phyloP scores from a whole-genome alignment of 1,284 basidiomycete species.

The Tylopilus sp. region DNA sequence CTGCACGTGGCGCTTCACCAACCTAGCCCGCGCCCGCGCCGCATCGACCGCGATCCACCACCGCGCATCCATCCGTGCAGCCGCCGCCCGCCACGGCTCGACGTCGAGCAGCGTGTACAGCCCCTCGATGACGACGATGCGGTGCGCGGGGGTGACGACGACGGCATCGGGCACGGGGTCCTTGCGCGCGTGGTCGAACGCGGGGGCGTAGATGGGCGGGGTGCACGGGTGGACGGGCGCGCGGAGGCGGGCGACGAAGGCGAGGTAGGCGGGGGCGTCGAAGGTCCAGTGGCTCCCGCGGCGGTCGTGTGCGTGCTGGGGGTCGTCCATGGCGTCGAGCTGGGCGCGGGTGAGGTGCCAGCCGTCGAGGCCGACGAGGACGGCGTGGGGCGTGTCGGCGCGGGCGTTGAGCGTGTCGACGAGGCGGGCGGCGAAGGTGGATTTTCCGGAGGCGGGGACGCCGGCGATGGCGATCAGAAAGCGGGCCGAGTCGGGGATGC shows the following conservation, averaged over 20 bases:
- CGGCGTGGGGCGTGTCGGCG: constrained; percentile 9
- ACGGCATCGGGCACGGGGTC: constrained; percentile 59
- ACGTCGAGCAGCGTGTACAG: constrained; percentile 76
- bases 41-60: constrained; percentile 73
- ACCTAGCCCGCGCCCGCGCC: constrained; percentile 58
- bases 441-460: constrained; percentile 84
- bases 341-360: constrained; percentile 78
- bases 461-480: constrained; percentile 77
- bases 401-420: constrained; percentile 35
- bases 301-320: constrained; percentile 67
- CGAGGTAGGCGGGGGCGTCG: constrained; percentile 60
- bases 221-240: constrained; percentile 4
- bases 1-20: constrained; percentile 73
- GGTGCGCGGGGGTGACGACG: constrained; percentile 59
- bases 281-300: constrained; percentile 78
- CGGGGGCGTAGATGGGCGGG: constrained; percentile 57
- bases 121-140: constrained; percentile 82
- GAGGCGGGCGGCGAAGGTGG: constrained; percentile 62
- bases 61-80: constrained; percentile 70
- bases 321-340: constrained; percentile 67
- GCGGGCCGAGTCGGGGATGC: constrained; percentile 36
- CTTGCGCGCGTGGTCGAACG: constrained; percentile 74
- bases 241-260: constrained; percentile 47
- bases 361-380: constrained; percentile 78
- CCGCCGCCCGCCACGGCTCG: constrained; percentile 72